Conservation (phyloP, 495 filamentous ascomycete genomes). For the Talaromyces borbonicus region DNA sequence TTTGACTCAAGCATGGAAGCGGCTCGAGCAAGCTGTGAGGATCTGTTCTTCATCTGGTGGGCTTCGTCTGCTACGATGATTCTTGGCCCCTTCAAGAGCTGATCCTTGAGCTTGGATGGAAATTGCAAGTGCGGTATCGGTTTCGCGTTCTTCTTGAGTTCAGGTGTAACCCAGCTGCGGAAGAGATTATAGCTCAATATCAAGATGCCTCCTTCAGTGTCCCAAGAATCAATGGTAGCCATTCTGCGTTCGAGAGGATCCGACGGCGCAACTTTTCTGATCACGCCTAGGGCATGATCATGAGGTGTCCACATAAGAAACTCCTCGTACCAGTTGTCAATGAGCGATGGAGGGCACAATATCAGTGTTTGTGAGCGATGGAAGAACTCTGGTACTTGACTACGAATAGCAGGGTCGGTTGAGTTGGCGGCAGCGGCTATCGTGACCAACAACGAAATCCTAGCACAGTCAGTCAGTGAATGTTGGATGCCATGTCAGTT, state of each 20-base stretch:
- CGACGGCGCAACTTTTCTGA: slow-evolving; percentile 39
- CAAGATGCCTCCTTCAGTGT: slow-evolving; percentile 56
- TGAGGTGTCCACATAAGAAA: slow-evolving; percentile 56
- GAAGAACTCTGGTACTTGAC: slow-evolving; percentile 58
- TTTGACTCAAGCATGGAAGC: slow-evolving; percentile 50
- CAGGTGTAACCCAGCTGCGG: slow-evolving; percentile 32
- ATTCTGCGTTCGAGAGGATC: slow-evolving; percentile 24
- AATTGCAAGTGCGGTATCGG: slow-evolving; percentile 21
- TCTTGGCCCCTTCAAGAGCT: slow-evolving; percentile 50
- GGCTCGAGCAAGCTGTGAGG: slow-evolving; percentile 39
- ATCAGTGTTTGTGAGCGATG: slow-evolving; percentile 56
- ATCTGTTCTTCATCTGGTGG: slow-evolving; percentile 62
- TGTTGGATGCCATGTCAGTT: not conserved
- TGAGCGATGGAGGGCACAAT: slow-evolving; percentile 62
- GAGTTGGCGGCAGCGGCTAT: slow-evolving; percentile 58
- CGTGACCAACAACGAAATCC: slow-evolving; percentile 67
- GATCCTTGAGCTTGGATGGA: slow-evolving; percentile 28
- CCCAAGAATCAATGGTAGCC: slow-evolving; percentile 46
- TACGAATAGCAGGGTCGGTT: slow-evolving; percentile 37
- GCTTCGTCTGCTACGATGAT: slow-evolving; percentile 87
- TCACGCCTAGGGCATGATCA: slow-evolving; percentile 33
- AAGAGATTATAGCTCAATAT: slow-evolving; percentile 68
- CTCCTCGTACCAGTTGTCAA: slow-evolving; percentile 80
- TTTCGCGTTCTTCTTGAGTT: slow-evolving; percentile 12
- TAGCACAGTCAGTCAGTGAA: slow-evolving; percentile 13